Conservation (phyloP, 768 basidiomycete species). For the Suillus subaureus region DNA sequence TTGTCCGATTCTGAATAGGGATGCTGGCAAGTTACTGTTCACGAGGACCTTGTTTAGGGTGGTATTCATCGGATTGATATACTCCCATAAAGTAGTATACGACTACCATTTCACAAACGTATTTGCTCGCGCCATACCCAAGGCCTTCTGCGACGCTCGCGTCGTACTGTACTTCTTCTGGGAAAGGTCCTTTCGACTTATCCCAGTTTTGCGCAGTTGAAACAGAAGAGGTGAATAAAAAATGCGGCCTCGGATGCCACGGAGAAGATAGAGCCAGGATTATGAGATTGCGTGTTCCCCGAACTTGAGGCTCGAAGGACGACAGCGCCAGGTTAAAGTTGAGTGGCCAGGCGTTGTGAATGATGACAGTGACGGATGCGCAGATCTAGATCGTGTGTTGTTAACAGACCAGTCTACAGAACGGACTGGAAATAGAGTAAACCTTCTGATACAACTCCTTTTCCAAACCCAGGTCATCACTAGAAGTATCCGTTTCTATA, state of each 20-base stretch:
- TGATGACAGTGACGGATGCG: constrained; percentile 35
- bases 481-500: constrained; percentile 35
- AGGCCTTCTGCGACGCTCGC: constrained; percentile 30
- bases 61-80: constrained; percentile 16
- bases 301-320: constrained; percentile 48
- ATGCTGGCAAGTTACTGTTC: constrained; percentile 29
- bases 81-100: neutral
- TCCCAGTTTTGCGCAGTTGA: constrained; percentile 18
- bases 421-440: neutral
- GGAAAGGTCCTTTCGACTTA: constrained; percentile 18
- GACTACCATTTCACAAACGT: constrained; percentile 3
- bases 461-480: constrained; percentile 34
- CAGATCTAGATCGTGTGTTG: constrained; percentile 28
- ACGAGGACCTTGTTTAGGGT: constrained; percentile 12
- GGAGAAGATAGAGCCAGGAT: constrained; percentile 39
- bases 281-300: constrained; percentile 38
- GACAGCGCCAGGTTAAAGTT: constrained; percentile 48
- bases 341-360: constrained; percentile 48
- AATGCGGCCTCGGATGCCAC: constrained; percentile 20
- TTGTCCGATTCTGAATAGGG: constrained; percentile 29
- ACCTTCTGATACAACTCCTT: constrained; percentile 25
- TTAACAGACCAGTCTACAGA: neutral
- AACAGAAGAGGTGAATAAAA: constrained; percentile 40
- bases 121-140: constrained; percentile 38
- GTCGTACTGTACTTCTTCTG: constrained; percentile 28